These are phyloP conservation scores for Spinacia oleracea DNA, from an alignment of 179 eudicot genomes.

Conservation along the genomic window DNA sequence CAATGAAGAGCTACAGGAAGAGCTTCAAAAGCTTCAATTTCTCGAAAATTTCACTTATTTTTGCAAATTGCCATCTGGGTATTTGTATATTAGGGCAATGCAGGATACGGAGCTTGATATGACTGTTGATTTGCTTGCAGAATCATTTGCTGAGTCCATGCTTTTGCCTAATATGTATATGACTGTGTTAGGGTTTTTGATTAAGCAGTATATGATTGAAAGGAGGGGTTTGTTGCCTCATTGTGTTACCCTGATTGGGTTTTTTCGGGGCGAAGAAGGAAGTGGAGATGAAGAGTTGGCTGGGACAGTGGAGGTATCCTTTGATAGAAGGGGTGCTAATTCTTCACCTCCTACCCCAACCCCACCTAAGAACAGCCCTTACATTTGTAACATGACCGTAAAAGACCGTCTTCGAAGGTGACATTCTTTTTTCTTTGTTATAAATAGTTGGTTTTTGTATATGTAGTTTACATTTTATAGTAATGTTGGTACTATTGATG, in stretches of 20 bases:
- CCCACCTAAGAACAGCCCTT: constrained; percentile 72
- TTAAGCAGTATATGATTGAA: constrained; percentile 73
- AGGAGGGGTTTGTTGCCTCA: constrained; percentile 68
- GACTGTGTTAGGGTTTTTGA: constrained; percentile 57
- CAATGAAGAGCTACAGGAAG: constrained; percentile 48
- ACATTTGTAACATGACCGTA: constrained; percentile 88
- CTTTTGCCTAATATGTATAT: constrained; percentile 50
- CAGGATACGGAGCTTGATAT: constrained; percentile 56
- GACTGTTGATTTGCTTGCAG: constrained; percentile 55
- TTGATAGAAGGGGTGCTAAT: constrained; percentile 72
- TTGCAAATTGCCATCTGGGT: constrained; percentile 57
- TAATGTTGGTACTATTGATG: not conserved
- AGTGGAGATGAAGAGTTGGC: constrained; percentile 49
- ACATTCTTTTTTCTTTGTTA: not conserved
- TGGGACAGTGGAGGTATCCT: constrained; percentile 78
- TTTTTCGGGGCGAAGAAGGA: constrained; percentile 38
- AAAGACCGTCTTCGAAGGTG: constrained; percentile 67
- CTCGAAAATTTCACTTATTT: constrained; percentile 48
- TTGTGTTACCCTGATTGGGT: constrained; percentile 67
- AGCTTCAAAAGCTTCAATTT: constrained; percentile 52
- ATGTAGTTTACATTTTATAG: not conserved
- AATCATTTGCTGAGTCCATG: constrained; percentile 82
- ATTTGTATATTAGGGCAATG: constrained; percentile 59
- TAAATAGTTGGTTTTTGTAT: not conserved
- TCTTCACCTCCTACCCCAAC: constrained; percentile 68